A percentile compares a stretch with the other conserved stretches of the same genome.
Conservation (phyloP, 257 asterid species). For the Apocynum venetum region DNA sequence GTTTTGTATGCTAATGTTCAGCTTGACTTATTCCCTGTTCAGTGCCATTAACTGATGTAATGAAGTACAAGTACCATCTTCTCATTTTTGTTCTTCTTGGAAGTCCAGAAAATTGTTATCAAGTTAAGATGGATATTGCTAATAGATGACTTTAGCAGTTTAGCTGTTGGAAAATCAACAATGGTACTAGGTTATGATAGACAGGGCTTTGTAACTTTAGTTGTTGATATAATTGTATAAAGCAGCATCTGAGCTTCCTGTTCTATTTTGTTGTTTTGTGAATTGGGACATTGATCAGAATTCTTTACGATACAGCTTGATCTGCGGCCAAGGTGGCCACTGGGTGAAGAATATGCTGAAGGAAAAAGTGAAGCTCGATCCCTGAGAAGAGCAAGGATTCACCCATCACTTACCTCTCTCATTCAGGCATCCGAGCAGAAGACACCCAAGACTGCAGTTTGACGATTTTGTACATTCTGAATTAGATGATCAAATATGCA, state of each 20-base stretch:
- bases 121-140: background rate
- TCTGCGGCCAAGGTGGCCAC: slow-evolving; percentile 95
- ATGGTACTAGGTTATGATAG: background rate
- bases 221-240: background rate
- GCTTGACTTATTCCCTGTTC: background rate
- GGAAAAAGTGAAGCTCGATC: slow-evolving; percentile 97
- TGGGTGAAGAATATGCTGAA: slow-evolving; percentile 79
- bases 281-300: background rate
- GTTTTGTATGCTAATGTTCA: background rate
- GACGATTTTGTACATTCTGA: slow-evolving; percentile 2
- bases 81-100: background rate
- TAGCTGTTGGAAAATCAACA: background rate
- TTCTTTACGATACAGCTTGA: slow-evolving; percentile 57
- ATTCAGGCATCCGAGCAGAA: slow-evolving; percentile 58
- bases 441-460: slow-evolving; percentile 19
- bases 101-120: background rate
- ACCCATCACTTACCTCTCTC: slow-evolving; percentile 90
- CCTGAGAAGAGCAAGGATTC: slow-evolving; percentile 66
- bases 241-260: background rate
- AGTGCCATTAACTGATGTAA: background rate
- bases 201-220: background rate
- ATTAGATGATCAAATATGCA: background rate
- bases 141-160: background rate
- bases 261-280: background rate
- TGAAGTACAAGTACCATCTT: background rate